Base-by-base conservation (phyloP, 2,329 filamentous ascomycete genomes). In the Cercospora janseana region DNA sequence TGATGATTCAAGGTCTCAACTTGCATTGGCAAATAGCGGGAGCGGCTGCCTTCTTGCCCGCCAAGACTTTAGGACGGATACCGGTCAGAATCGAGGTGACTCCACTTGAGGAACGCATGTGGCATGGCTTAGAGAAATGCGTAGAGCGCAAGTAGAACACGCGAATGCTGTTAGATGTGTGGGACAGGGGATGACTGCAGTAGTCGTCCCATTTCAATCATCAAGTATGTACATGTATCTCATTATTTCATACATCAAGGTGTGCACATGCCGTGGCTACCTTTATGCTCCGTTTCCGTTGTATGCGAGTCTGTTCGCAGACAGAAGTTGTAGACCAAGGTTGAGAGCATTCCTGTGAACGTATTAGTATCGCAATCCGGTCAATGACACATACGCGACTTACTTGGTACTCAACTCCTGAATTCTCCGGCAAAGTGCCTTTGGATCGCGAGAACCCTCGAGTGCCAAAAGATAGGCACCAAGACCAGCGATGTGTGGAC, bases 391-490 rank as follows among this genome's bases (percentile, higher is more conserved):
- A 9, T 13, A 6, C 27, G 20, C 6, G 49, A 13, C 54, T 67
- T 66, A 50, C 55, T 68, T 70, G 51, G 69, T 69, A 28, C 71
- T 67, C 24, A 75, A 69, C 42, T 65, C 61, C 57, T 68, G 63
- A 56, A 83, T 73, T 58, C 75, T 73, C 46, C 64, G 41, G 60
- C 72, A 75, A 16, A 83, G 73, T 9, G 41, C 53, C 3, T 26
- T 65, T 0, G 79, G 75, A n/a, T 69, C 70, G 41, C 52, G 66
- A 51, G 71, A 64, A 1, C 67, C 67, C 50, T 77, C 70, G 9
- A 78, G 66, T n/a, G 69, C 68, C 72, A 87, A 82, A 24, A 88
- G 70, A 68, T 87, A 88, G 21, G 82, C 83, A 10, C 81, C 82
- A 3, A 88, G 72, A 40, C 85, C 85, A 40, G 81, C 78, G 46